Evolutionary conservation across 257 asterid species (phyloP), one percentile per base, ranked within the genome.

Genomic region (Ocimum tenuiflorum): DNA sequence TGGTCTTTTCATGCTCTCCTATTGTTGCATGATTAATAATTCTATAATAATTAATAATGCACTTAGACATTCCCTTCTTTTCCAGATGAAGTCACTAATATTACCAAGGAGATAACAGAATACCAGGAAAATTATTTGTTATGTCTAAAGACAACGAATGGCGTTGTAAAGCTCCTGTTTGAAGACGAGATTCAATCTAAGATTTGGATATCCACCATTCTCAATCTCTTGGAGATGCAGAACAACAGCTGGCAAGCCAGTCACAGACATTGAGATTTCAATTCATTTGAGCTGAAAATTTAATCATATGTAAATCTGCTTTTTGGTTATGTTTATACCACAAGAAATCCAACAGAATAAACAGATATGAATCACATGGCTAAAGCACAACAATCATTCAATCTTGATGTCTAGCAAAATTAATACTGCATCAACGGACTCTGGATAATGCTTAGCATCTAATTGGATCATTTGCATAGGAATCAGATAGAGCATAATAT

Each of bases 61-160:
- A 56, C 35, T 75, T 46, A 69, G 33, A 65, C 51, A n/a, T 14
- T 24, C 38, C 7, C 54, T 24, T 9, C 14, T 67, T 75, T 45
- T 59, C 54, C 90, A 86, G 94, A 83, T 79, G 76, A 80, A 68
- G 78, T 86, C 12, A 68, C 82, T 48, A 73, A 79, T 74, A 72
- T 86, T 14, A 66, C 61, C 22, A 70, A 79, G 80, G 83, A 78
- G 64, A 48, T 68, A 27, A 39, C n/a, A 20, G 79, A 70, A 27
- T 60, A 68, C 22, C 76, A 74, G 22, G 82, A 71, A 10, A 49
- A 73, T 70, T 73, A 63, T 77, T 65, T 78, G 65, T 67, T 81
- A 6, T 81, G 78, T 59, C 60, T 86, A 57, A 83, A 69, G 81
- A 83, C 87, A 24, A 71, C 54, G 57, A 69, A 70, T 38, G 94